Percentiles rank a stretch among this genome's conserved stretches.
These are phyloP conservation scores for Calvatia gigantea DNA, from an alignment of 768 basidiomycete species.

Conservation along the genomic window DNA sequence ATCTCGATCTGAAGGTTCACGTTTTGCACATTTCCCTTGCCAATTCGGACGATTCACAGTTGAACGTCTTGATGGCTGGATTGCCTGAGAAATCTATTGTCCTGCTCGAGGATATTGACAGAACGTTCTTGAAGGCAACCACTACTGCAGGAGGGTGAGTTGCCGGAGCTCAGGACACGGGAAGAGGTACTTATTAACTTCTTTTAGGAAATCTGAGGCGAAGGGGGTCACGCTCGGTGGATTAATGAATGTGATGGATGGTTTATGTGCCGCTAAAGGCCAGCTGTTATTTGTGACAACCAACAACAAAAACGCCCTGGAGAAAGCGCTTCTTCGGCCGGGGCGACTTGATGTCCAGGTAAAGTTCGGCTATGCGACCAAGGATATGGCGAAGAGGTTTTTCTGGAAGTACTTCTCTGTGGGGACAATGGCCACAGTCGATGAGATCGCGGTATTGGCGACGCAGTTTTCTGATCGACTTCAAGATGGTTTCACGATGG, in stretches of 20 bases:
- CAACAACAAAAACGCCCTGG: slow-evolving; percentile 56
- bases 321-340: slow-evolving; percentile 61
- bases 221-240: slow-evolving; percentile 57
- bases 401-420: slow-evolving; percentile 50
- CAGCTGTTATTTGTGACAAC: slow-evolving; percentile 72
- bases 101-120: slow-evolving; percentile 72
- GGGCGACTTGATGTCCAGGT: slow-evolving; percentile 70
- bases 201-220: neutral
- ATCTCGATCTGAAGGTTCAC: slow-evolving; percentile 64
- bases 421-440: neutral
- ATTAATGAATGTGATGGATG: slow-evolving; percentile 66
- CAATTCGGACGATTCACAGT: slow-evolving; percentile 52
- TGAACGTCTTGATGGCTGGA: slow-evolving; percentile 48
- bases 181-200: neutral
- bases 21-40: slow-evolving; percentile 55
- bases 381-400: slow-evolving; percentile 52
- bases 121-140: neutral
- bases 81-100: slow-evolving; percentile 57
- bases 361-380: slow-evolving; percentile 60
- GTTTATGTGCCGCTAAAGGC: slow-evolving; percentile 43
- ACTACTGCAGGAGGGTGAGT: slow-evolving; percentile 32
- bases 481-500: slow-evolving; percentile 26
- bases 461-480: slow-evolving; percentile 57
- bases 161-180: too few relatives aligned
- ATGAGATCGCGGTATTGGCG: neutral